Percentiles rank a stretch among this genome's conserved stretches.
Conservation (phyloP, 352 stramenopile genomes). For the Phytopythium delawarense region DNA sequence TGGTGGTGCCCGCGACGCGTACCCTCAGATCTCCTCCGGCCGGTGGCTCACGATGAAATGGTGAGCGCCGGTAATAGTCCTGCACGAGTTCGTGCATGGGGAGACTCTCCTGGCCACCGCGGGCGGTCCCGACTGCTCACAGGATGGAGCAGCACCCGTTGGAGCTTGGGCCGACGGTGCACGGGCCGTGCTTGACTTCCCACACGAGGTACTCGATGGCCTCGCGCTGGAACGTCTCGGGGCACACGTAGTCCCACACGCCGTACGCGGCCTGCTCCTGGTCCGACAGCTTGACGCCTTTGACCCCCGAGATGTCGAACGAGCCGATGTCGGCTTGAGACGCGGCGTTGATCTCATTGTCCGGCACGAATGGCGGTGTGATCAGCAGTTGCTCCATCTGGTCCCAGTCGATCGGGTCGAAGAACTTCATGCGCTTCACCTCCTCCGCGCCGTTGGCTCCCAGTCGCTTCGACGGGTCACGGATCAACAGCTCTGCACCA, state of each 20-base stretch:
- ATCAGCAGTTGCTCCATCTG: constrained; percentile 68
- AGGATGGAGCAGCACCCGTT: constrained; percentile 69
- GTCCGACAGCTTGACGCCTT: constrained; percentile 68
- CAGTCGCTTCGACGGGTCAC: constrained; percentile 67
- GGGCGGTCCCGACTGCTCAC: constrained; percentile 9
- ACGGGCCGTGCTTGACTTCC: constrained; percentile 76
- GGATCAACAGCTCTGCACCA: constrained; percentile 63
- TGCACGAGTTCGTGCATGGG: no score
- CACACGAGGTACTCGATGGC: constrained; percentile 81
- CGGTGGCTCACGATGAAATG: no score
- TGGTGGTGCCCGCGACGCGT: no score
- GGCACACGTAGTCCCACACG: constrained; percentile 71
- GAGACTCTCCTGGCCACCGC: no score
- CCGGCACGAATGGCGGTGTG: constrained; percentile 66
- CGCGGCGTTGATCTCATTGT: constrained; percentile 84
- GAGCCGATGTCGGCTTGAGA: constrained; percentile 77
- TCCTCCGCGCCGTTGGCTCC: constrained; percentile 67
- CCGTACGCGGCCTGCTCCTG: constrained; percentile 67
- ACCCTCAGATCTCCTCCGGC: no score
- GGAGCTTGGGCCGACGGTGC: constrained; percentile 47
- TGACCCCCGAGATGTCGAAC: constrained; percentile 70
- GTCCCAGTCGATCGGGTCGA: constrained; percentile 68
- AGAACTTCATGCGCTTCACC: constrained; percentile 80
- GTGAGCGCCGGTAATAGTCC: no score
- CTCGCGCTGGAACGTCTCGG: constrained; percentile 75